Evolutionary conservation across 78 protist genomes (phyloP), one percentile per base, ranked within the genome.

Genomic region (Cavenderia fasciculata): DNA sequence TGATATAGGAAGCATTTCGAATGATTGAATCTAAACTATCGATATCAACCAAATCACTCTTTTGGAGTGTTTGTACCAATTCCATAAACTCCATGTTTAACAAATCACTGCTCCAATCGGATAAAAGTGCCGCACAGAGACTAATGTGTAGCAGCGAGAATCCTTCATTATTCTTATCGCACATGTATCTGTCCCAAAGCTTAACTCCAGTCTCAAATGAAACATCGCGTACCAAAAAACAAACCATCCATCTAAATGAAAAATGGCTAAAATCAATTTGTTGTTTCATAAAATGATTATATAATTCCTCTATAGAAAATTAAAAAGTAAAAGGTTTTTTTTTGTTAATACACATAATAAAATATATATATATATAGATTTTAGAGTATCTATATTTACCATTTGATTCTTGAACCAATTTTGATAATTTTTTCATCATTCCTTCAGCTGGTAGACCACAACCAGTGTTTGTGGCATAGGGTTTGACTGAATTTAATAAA

Each of bases 371-470:
- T n/a, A n/a, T n/a, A n/a, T n/a, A n/a, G n/a, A n/a, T n/a, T n/a
- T n/a, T n/a, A n/a, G n/a, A n/a, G n/a, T n/a, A n/a, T n/a, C n/a
- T n/a, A n/a, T 34, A 61, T n/a, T 16, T 63, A 63, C 72, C 79
- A 57, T 82, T 82, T 23, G 90, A 82, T 41, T 68, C 90, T 44
- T 52, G 25, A 2, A 82, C 76, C 21, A 82, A 27, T 18, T 49
- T n/a, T 31, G 65, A 76, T 34, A 82, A 31, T 41, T 47, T 82
- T 25, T 57, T 68, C 90, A 82, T 82, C 76, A 82, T 65, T 23
- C 90, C 78, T 29, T 82, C 90, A 1, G 90, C 90, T 5, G 90
- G 90, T n/a, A 82, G 44, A 27, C 90, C 90, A 52, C 78, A 82
- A 5, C 90, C 90, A 27, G 90, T 82, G 19, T 59, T 46, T 1